phyloP scores from a whole-genome alignment of 208 protist species.

The Polymyxa betae region DNA sequence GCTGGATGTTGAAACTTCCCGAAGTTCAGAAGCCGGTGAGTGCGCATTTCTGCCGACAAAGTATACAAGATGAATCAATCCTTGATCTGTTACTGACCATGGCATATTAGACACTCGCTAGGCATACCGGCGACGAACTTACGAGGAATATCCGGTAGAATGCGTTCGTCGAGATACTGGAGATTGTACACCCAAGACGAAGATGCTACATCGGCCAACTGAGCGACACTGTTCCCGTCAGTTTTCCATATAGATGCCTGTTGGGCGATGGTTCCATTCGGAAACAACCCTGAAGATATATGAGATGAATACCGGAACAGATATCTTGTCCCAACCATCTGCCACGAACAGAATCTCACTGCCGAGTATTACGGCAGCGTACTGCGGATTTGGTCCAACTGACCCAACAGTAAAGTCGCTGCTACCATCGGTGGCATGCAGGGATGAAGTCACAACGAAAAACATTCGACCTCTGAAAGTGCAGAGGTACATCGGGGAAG shows the following conservation, averaged over 20 bases:
- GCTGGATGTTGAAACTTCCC: neutral
- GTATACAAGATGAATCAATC: neutral
- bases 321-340: neutral
- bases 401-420: neutral
- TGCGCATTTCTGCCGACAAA: neutral
- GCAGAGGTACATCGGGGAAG: neutral
- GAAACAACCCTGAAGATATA: neutral
- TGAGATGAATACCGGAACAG: neutral
- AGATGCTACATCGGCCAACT: neutral
- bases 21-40: neutral
- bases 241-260: neutral
- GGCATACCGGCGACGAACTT: neutral
- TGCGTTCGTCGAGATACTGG: neutral
- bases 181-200: neutral
- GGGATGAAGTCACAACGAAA: neutral
- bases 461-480: neutral
- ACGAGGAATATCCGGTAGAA: neutral
- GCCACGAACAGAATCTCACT: neutral
- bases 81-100: neutral
- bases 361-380: neutral
- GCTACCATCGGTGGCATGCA: neutral
- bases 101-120: neutral
- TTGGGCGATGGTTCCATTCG: neutral
- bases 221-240: neutral
- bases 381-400: neutral